These are phyloP conservation scores for Suillus clintonianus DNA, from an alignment of 768 basidiomycete species.

Conservation along the genomic window DNA sequence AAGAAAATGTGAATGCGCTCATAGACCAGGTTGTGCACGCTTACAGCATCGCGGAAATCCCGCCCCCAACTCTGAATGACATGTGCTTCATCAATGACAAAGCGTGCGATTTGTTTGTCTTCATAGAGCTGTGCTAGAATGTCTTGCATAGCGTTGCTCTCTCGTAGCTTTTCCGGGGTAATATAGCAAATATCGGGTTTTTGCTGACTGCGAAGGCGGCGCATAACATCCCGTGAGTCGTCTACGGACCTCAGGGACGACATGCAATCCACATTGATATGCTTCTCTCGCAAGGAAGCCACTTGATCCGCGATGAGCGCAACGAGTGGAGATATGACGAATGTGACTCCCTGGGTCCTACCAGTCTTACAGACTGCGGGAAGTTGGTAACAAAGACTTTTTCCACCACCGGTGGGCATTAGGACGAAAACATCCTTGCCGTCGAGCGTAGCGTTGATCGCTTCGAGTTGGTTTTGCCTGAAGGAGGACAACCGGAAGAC, in stretches of 20 bases:
- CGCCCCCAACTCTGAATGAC: slow-evolving; percentile 95
- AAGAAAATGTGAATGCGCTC: background rate
- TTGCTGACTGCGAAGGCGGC: slow-evolving; percentile 44
- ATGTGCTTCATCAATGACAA: slow-evolving; percentile 97
- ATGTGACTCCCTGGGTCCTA: slow-evolving; percentile 75
- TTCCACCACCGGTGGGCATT: slow-evolving; percentile 96
- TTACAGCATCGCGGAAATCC: slow-evolving; percentile 83
- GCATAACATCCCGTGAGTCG: slow-evolving; percentile 40
- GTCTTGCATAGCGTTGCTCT: slow-evolving; percentile 54
- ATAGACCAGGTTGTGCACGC: slow-evolving; percentile 22
- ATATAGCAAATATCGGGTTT: slow-evolving; percentile 79
- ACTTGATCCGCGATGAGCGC: slow-evolving; percentile 93
- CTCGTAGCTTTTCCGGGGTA: slow-evolving; percentile 86
- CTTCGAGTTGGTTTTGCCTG: slow-evolving; percentile 83
- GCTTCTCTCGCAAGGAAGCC: slow-evolving; percentile 57
- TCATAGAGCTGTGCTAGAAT: slow-evolving; percentile 62
- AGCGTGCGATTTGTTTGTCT: slow-evolving; percentile 67
- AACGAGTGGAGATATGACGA: slow-evolving; percentile 88
- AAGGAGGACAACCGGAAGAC: slow-evolving; percentile 69
- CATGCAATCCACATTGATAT: slow-evolving; percentile 70
- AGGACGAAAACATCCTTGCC: slow-evolving; percentile 91
- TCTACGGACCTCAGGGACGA: slow-evolving; percentile 53
- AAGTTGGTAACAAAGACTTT: slow-evolving; percentile 87
- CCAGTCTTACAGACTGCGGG: slow-evolving; percentile 82
- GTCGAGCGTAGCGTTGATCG: slow-evolving; percentile 75